These are phyloP conservation scores for Golovinomyces cichoracearum DNA, from an alignment of 2,329 filamentous ascomycete species.

Conservation along the genomic window DNA sequence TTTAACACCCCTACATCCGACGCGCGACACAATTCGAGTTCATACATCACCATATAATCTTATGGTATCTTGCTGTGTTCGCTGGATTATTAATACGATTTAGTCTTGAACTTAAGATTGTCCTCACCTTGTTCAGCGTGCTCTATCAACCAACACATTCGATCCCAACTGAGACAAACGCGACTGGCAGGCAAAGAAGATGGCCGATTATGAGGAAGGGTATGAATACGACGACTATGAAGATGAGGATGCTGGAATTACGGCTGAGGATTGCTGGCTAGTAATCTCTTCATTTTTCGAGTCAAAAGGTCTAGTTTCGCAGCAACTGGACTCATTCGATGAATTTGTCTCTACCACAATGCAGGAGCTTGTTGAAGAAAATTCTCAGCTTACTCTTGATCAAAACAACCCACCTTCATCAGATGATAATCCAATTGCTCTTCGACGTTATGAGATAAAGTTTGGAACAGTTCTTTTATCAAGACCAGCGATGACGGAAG, in stretches of 20 bases:
- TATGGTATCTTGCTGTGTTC: too few species aligned
- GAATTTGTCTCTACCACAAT: conserved; percentile 88
- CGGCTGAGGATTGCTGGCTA: conserved; percentile 92
- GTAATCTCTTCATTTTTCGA: conserved; percentile 96
- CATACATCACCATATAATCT: too few species aligned
- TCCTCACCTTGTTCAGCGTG: too few species aligned
- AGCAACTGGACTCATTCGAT: conserved; percentile 95
- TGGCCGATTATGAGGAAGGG: conserved; percentile 20
- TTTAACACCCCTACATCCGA: too few species aligned
- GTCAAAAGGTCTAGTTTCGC: conserved; percentile 78
- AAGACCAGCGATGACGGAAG: conserved; percentile 74
- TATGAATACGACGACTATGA: conserved; percentile 46
- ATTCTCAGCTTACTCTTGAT: conserved; percentile 75
- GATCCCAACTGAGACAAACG: too few species aligned
- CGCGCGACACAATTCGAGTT: too few species aligned
- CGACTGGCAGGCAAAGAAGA: too few species aligned
- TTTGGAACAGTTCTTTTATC: conserved; percentile 78
- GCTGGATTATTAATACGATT: too few species aligned
- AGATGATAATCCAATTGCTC: conserved; percentile 54
- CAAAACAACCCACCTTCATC: conserved; percentile 58
- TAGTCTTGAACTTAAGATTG: too few species aligned
- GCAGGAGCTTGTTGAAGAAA: conserved; percentile 81
- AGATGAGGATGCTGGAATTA: conserved; percentile 48
- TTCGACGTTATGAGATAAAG: conserved; percentile 83
- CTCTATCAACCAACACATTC: too few species aligned